Conservation (phyloP, 176 grass and related monocot genomes). For the Avena sativa region DNA sequence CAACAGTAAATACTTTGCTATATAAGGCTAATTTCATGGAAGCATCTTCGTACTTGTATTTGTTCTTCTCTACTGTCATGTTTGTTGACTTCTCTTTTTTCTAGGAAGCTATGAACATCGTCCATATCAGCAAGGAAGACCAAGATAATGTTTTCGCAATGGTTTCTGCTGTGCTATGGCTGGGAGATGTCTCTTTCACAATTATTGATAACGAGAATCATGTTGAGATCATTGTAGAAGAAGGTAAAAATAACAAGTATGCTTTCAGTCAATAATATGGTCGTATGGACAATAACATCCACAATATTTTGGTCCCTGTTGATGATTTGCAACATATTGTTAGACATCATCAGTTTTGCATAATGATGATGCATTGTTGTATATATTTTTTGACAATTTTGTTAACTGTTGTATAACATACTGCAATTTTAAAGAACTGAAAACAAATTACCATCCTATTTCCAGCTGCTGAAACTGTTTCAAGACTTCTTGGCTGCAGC, state of each 20-base stretch:
- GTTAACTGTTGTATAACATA: not conserved
- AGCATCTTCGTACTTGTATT: constrained; percentile 11
- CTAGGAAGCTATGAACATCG: constrained; percentile 93
- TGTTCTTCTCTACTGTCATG: not conserved
- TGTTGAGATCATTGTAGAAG: constrained; percentile 86
- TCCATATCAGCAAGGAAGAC: constrained; percentile 96
- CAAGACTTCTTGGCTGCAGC: constrained; percentile 92
- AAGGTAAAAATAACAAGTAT: constrained; percentile 63
- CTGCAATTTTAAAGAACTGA: not conserved
- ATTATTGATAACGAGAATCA: constrained; percentile 97
- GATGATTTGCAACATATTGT: not conserved
- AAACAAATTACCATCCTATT: constrained; percentile 36
- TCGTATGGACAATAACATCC: not conserved
- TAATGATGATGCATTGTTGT: not conserved
- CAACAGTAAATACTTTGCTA: not conserved
- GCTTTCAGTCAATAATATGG: constrained; percentile 31
- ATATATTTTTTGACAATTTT: not conserved
- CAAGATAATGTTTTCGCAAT: constrained; percentile 92
- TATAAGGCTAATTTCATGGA: constrained; percentile 22
- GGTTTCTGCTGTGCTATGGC: constrained; percentile 87
- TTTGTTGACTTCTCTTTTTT: constrained; percentile 51
- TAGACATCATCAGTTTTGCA: constrained; percentile 7
- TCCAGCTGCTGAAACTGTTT: constrained; percentile 80
- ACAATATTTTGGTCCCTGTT: not conserved
- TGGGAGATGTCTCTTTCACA: constrained; percentile 91